Evolutionary conservation across 2,329 filamentous ascomycete species (phyloP).

Genomic region (Epicoccum nigrum): DNA sequence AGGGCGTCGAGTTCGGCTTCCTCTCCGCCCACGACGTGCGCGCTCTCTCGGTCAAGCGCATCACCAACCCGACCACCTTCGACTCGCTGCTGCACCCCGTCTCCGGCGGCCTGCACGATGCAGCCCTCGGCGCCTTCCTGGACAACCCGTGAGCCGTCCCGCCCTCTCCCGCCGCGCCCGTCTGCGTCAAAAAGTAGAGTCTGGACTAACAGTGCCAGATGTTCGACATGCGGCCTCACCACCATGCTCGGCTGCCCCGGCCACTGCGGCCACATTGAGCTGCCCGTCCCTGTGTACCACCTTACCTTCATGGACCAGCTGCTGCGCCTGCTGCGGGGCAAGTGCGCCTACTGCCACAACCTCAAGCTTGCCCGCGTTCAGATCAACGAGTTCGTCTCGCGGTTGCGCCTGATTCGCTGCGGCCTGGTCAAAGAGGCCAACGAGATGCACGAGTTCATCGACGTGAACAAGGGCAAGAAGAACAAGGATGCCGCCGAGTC

Average conservation of each 20-base stretch:
- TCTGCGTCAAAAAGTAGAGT: no score
- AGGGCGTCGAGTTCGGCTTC: constrained; percentile 88
- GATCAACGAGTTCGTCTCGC: constrained; percentile 80
- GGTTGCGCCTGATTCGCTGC: constrained; percentile 82
- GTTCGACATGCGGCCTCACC: constrained; percentile 88
- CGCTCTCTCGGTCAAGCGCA: constrained; percentile 88
- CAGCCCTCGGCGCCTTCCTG: constrained; percentile 86
- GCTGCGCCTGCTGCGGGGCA: constrained; percentile 80
- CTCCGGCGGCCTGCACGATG: constrained; percentile 89
- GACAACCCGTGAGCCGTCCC: constrained; percentile 67
- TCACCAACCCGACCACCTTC: constrained; percentile 93
- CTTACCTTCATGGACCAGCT: constrained; percentile 96
- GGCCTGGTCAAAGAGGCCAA: constrained; percentile 75
- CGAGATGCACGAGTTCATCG: constrained; percentile 55
- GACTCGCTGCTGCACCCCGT: constrained; percentile 89
- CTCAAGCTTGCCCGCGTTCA: constrained; percentile 79
- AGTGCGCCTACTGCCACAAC: constrained; percentile 89
- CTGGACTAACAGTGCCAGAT: constrained; percentile 7
- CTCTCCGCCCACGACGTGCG: constrained; percentile 83
- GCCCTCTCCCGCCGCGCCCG: not conserved
- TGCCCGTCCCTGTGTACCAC: constrained; percentile 92
- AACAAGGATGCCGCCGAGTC: constrained; percentile 58
- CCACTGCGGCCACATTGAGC: constrained; percentile 92
- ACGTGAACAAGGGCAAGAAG: constrained; percentile 47
- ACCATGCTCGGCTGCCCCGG: constrained; percentile 79